A percentile compares a stretch with the other conserved stretches of the same genome.
These are phyloP conservation scores for Tulasnella sp. DNA, from an alignment of 768 basidiomycete genomes.

Conservation along the genomic window DNA sequence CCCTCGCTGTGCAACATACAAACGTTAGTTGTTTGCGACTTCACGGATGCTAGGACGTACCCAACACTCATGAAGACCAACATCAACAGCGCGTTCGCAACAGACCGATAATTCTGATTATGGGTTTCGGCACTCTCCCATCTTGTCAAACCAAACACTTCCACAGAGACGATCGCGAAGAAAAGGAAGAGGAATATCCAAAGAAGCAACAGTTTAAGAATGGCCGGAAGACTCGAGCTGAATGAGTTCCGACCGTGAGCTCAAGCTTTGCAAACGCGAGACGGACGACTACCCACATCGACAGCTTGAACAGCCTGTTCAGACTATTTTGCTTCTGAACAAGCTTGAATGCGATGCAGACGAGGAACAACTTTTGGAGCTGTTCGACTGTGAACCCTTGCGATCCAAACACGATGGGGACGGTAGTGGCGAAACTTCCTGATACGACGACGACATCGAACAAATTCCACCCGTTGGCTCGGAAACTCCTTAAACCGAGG, in stretches of 20 bases:
- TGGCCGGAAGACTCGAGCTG: slow-evolving; percentile 77
- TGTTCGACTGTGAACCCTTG: slow-evolving; percentile 45
- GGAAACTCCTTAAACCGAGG: slow-evolving; percentile 71
- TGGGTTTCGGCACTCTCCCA: slow-evolving; percentile 59
- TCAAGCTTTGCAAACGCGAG: background rate
- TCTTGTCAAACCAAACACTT: slow-evolving; percentile 85
- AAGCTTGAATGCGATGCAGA: slow-evolving; percentile 86
- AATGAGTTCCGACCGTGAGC: background rate
- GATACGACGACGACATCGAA: slow-evolving; percentile 73
- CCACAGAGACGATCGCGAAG: slow-evolving; percentile 77
- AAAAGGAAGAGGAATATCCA: slow-evolving; percentile 88
- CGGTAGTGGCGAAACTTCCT: slow-evolving; percentile 74
- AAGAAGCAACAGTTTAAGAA: slow-evolving; percentile 68
- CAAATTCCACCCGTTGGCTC: slow-evolving; percentile 87
- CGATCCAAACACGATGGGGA: slow-evolving; percentile 48
- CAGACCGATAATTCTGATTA: slow-evolving; percentile 64
- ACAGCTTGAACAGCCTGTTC: slow-evolving; percentile 94
- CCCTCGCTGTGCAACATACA: no score
- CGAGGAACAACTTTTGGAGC: slow-evolving; percentile 82
- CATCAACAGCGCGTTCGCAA: slow-evolving; percentile 76
- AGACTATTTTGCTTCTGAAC: slow-evolving; percentile 77
- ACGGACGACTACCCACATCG: slow-evolving; percentile 48
- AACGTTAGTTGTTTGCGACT: no score
- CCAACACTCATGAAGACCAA: slow-evolving; percentile 86
- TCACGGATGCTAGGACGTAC: no score